These are phyloP conservation scores for Arabis alpina DNA, from an alignment of 345 rosid genomes.

Conservation along the genomic window DNA sequence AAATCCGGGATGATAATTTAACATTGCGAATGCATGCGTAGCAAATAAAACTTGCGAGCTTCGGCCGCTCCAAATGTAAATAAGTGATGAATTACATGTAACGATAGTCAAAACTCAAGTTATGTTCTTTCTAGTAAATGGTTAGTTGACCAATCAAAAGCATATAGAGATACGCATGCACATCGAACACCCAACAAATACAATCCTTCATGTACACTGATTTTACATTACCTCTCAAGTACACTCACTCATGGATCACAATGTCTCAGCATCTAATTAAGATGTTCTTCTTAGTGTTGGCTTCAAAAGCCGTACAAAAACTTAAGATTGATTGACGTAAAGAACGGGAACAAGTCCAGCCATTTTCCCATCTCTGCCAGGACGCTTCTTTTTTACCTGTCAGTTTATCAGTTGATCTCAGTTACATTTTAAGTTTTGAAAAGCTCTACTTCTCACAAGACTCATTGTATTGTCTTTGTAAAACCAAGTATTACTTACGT, in stretches of 20 bases:
- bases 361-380: conserved; percentile 97
- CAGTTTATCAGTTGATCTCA: conserved; percentile 16
- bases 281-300: conserved; percentile 21
- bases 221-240: conserved; percentile 31
- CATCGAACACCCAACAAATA: conserved; percentile 25
- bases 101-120: conserved; percentile 3
- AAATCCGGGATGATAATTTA: not conserved
- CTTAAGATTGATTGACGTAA: conserved; percentile 74
- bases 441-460: conserved; percentile 1
- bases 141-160: conserved; percentile 8
- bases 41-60: too few species aligned
- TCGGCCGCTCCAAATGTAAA: too few species aligned
- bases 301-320: not conserved
- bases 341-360: conserved; percentile 97
- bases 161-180: conserved; percentile 26
- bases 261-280: conserved; percentile 18
- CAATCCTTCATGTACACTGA: conserved; percentile 40
- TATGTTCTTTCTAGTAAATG: not conserved
- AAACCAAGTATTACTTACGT: conserved; percentile 62
- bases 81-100: not conserved
- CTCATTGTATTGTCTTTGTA: conserved; percentile 16
- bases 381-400: conserved; percentile 98
- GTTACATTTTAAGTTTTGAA: conserved; percentile 14
- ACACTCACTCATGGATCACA: conserved; percentile 10
- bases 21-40: not conserved